A percentile compares a stretch with the other conserved stretches of the same genome.
These are phyloP conservation scores for Ustilago nuda DNA, from an alignment of 1,284 basidiomycete species.

Conservation along the genomic window DNA sequence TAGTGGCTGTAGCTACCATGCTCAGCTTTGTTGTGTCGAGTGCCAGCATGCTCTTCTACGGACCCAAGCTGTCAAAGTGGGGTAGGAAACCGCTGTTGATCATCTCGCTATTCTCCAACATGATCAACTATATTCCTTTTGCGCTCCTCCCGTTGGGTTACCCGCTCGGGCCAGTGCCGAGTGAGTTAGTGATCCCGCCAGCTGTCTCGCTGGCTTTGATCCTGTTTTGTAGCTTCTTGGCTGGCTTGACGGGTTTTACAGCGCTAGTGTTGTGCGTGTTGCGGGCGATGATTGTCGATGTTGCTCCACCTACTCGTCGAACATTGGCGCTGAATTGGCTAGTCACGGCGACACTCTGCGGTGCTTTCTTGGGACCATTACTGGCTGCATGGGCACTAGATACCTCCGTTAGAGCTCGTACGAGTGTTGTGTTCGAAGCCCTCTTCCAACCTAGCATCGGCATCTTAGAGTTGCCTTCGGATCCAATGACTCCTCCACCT, in stretches of 20 bases:
- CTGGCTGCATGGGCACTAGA: conserved; percentile 46
- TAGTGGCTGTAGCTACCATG: conserved; percentile 44
- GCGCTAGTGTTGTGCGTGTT: conserved; percentile 39
- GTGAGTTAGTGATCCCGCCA: conserved; percentile 33
- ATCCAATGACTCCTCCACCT: conserved; percentile 24
- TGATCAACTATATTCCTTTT: conserved; percentile 48
- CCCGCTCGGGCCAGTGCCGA: conserved; percentile 40
- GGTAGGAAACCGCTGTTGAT: conserved; percentile 47
- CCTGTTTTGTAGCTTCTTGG: conserved; percentile 38
- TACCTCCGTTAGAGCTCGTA: conserved; percentile 28
- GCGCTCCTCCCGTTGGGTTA: conserved; percentile 42
- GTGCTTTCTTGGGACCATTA: conserved; percentile 43
- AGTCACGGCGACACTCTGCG: conserved; percentile 41
- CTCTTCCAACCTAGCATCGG: not conserved
- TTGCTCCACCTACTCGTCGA: conserved; percentile 36
- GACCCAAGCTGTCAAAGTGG: conserved; percentile 40
- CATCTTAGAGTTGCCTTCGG: conserved; percentile 27
- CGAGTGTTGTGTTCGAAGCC: not conserved
- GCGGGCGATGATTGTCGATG: conserved; percentile 47
- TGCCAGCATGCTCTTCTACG: conserved; percentile 51
- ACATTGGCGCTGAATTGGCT: conserved; percentile 44
- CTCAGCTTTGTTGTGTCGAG: conserved; percentile 45
- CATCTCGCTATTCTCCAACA: conserved; percentile 39
- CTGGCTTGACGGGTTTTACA: conserved; percentile 41
- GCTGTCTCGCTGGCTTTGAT: conserved; percentile 34